Evolutionary conservation across 192 early-diverging fungal species (phyloP).

Genomic region (Dissophora globulifera): DNA sequence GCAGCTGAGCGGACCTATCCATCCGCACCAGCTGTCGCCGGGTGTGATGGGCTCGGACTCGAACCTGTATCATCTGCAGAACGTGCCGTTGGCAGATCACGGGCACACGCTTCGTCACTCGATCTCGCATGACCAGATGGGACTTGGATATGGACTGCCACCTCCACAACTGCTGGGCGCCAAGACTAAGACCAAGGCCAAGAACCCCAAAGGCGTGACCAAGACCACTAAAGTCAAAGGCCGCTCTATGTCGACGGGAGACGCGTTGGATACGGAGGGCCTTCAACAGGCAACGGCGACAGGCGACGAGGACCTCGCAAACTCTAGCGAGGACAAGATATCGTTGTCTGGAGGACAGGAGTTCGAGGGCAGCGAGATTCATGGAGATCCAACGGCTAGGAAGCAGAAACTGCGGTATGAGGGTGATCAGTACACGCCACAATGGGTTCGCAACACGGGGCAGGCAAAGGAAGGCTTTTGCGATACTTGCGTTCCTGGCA

Average conservation of each 20-base stretch:
- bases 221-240: conserved; percentile 23
- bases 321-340: conserved; percentile 18
- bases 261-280: conserved; percentile 27
- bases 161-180: conserved; percentile 4
- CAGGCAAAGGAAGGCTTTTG: conserved; percentile 86
- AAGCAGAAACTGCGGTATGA: conserved; percentile 77
- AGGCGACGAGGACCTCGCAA: conserved; percentile 39
- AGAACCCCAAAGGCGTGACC: conserved; percentile 5
- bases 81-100: conserved; percentile 14
- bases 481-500: conserved; percentile 82
- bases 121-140: conserved; percentile 37
- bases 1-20: conserved; percentile 36
- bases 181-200: conserved; percentile 32
- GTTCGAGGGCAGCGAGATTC: conserved; percentile 54
- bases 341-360: conserved; percentile 38
- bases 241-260: conserved; percentile 49
- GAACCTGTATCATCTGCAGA: conserved; percentile 25
- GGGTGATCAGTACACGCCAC: conserved; percentile 84
- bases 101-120: conserved; percentile 37
- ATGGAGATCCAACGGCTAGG: conserved; percentile 67
- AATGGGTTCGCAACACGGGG: conserved; percentile 82
- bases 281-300: not conserved
- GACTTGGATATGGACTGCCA: conserved; percentile 16
- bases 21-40: conserved; percentile 18
- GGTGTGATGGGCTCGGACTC: conserved; percentile 12